Evolutionary conservation across 1,284 basidiomycete genomes (phyloP).

Genomic region (Sparassis latifolia): DNA sequence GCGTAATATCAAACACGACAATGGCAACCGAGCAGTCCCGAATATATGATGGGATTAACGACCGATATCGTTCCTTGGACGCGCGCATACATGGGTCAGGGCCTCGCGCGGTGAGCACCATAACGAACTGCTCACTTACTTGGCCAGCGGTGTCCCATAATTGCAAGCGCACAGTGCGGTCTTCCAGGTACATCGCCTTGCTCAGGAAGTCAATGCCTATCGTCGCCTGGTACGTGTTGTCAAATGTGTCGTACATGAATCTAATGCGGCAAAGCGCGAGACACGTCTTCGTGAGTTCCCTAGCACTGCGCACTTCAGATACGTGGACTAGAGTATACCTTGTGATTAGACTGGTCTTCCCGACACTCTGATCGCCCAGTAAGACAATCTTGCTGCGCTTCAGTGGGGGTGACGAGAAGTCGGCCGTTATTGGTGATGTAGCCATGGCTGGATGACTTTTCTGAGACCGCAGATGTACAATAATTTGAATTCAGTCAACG

Average conservation of each 20-base stretch:
- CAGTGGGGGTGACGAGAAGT: constrained; percentile 80
- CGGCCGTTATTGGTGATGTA: constrained; percentile 65
- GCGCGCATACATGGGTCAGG: neutral
- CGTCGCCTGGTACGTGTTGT: constrained; percentile 99
- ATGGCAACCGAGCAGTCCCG: constrained; percentile 98
- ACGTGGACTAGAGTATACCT: constrained; percentile 43
- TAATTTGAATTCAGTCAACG: neutral
- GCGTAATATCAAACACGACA: constrained; percentile 98
- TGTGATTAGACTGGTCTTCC: constrained; percentile 97
- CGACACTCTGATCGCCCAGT: constrained; percentile 89
- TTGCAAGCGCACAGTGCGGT: constrained; percentile 95
- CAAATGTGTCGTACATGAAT: constrained; percentile 99
- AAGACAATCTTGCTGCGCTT: constrained; percentile 97
- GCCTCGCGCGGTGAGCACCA: constrained; percentile 1
- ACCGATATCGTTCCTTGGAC: constrained; percentile 89
- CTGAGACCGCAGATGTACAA: too few species aligned
- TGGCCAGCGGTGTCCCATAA: constrained; percentile 99
- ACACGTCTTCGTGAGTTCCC: neutral
- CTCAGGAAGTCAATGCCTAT: constrained; percentile 99
- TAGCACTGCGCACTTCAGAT: neutral
- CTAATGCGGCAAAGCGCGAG: constrained; percentile 33
- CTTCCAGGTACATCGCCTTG: constrained; percentile 99
- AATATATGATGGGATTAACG: constrained; percentile 98
- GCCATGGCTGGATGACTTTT: constrained; percentile 16
- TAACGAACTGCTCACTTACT: constrained; percentile 37